Evolutionary conservation across 441 rosid species (phyloP).

Genomic region (Breynia disticha): DNA sequence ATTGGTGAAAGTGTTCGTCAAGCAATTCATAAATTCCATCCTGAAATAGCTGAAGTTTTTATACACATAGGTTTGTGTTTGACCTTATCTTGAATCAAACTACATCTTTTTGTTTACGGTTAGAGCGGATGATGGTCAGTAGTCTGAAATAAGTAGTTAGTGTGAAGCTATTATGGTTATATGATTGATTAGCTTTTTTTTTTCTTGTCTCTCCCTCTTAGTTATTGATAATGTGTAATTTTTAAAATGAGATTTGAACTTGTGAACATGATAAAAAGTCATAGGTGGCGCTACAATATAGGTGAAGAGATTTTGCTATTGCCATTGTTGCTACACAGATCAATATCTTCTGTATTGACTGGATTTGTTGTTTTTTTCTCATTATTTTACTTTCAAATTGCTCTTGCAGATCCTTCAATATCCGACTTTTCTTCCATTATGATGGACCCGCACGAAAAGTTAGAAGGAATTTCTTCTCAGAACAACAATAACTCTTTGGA

Average conservation of each 20-base stretch:
- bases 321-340: not conserved
- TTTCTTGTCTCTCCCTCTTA: too few relatives aligned
- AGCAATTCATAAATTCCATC: slow-evolving; percentile 54
- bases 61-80: slow-evolving; percentile 70
- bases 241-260: too few relatives aligned
- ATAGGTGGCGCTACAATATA: too few relatives aligned
- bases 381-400: slow-evolving; percentile 3
- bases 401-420: slow-evolving; percentile 61
- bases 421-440: slow-evolving; percentile 26
- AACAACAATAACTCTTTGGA: slow-evolving; percentile 20
- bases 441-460: slow-evolving; percentile 24
- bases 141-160: too few relatives aligned
- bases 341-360: not conserved
- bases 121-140: too few relatives aligned
- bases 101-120: too few relatives aligned
- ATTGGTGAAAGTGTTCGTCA: slow-evolving; percentile 74
- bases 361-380: not conserved
- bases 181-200: too few relatives aligned
- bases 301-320: too few relatives aligned
- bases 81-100: slow-evolving; percentile 5
- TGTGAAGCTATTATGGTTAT: too few relatives aligned
- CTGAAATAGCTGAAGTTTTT: slow-evolving; percentile 78
- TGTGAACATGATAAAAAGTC: too few relatives aligned
- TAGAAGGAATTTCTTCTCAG: slow-evolving; percentile 12
- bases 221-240: too few relatives aligned